These are phyloP conservation scores for Hypoxylon sp. DNA, from an alignment of 2,329 filamentous ascomycete species.

Conservation along the genomic window DNA sequence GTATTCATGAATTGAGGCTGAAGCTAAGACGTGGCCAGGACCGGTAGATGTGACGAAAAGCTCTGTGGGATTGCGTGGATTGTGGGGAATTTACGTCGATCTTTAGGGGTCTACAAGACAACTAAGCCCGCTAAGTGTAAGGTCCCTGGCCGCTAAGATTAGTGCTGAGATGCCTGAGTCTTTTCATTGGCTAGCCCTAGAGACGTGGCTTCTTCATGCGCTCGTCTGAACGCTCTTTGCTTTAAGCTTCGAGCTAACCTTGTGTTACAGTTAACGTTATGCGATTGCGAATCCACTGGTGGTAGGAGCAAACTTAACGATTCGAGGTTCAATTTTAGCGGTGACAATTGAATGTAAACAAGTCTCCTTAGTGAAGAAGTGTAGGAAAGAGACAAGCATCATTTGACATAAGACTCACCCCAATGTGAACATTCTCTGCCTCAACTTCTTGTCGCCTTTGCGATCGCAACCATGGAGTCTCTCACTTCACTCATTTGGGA, in stretches of 20 bases:
- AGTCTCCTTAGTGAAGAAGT: slow-evolving; percentile 4
- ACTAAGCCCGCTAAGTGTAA: slow-evolving; percentile 20
- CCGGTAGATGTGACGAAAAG: slow-evolving; percentile 14
- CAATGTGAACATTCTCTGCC: slow-evolving; percentile 33
- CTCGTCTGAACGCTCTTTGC: slow-evolving; percentile 14
- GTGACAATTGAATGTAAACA: slow-evolving; percentile 15
- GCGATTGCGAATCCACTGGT: slow-evolving; percentile 4
- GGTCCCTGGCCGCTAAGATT: slow-evolving; percentile 8
- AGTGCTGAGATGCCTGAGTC: slow-evolving; percentile 8
- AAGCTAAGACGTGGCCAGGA: slow-evolving; percentile 1
- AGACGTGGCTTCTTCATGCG: slow-evolving; percentile 44
- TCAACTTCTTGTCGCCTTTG: slow-evolving; percentile 20
- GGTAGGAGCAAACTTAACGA: slow-evolving; percentile 17
- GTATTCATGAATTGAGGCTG: slow-evolving; percentile 14
- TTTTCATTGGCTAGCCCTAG: slow-evolving; percentile 40
- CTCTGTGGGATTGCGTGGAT: slow-evolving; percentile 21
- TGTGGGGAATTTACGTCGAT: slow-evolving; percentile 29
- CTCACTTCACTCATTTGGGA: slow-evolving; percentile 50
- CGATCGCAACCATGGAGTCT: slow-evolving; percentile 46
- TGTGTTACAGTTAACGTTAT: slow-evolving; percentile 1
- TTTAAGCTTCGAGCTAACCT: slow-evolving; percentile 9
- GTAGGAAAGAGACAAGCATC: slow-evolving; percentile 2
- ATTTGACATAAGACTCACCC: slow-evolving; percentile 12
- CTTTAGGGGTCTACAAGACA: slow-evolving; percentile 28
- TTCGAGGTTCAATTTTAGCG: neutral